Evolutionary conservation across 1,284 basidiomycete species (phyloP).

Genomic region (Irpex lacteus): DNA sequence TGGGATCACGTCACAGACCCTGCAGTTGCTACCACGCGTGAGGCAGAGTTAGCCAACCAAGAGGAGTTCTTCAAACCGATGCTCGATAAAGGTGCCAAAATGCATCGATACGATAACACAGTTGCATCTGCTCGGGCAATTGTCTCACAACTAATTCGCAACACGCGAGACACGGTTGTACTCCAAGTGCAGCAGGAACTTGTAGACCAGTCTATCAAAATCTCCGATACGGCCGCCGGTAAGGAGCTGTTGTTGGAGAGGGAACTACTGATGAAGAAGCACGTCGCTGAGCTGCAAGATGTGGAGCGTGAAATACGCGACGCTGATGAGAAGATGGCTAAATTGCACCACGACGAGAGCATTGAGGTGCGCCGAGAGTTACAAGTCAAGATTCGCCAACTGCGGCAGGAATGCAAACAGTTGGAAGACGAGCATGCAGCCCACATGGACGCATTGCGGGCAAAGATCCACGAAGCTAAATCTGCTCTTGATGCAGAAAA

Average conservation of each 20-base stretch:
- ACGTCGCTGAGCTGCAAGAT: constrained; percentile 5
- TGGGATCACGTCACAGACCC: constrained; percentile 39
- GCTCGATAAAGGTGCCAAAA: constrained; percentile 8
- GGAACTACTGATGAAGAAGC: constrained; percentile 1
- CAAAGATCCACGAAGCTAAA: not conserved
- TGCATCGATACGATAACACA: constrained; percentile 10
- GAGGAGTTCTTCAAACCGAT: constrained; percentile 15
- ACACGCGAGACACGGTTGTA: constrained; percentile 1
- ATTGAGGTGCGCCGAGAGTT: constrained; percentile 3
- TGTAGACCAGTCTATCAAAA: constrained; percentile 8
- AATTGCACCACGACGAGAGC: not conserved
- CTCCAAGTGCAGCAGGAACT: constrained; percentile 15
- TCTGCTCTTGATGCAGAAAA: not conserved
- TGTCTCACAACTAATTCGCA: not conserved
- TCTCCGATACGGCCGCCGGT: constrained; percentile 12
- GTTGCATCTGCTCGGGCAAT: constrained; percentile 8
- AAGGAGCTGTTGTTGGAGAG: constrained; percentile 7
- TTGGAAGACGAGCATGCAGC: not conserved
- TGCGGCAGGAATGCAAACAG: not conserved
- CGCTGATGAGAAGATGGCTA: not conserved
- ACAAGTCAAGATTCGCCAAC: not conserved
- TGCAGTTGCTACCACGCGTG: constrained; percentile 5
- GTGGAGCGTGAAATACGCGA: constrained; percentile 5
- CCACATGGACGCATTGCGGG: not conserved
- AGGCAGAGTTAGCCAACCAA: constrained; percentile 10